phyloP scores from a whole-genome alignment of 345 rosid species.

The Acer campestre region DNA sequence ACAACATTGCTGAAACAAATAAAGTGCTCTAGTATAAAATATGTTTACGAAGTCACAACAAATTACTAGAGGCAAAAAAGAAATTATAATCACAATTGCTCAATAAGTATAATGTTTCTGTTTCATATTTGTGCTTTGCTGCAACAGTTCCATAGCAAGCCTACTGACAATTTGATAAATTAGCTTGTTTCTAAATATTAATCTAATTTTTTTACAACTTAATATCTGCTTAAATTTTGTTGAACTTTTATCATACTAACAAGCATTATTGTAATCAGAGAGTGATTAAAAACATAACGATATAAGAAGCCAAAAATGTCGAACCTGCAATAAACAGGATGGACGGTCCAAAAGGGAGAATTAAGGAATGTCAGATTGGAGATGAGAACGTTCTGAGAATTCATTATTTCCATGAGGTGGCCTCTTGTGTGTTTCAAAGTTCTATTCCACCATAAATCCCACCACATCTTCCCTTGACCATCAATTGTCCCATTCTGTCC shows the following conservation, averaged over 20 bases:
- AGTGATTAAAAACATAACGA: not conserved
- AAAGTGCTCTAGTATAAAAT: conserved; percentile 1
- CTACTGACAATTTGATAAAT: not conserved
- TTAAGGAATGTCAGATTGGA: conserved; percentile 80
- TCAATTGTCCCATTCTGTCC: conserved; percentile 94
- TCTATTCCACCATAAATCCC: conserved; percentile 99
- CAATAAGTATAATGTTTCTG: not conserved
- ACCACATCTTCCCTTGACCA: conserved; percentile 99
- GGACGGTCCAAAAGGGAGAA: conserved; percentile 98
- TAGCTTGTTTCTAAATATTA: not conserved
- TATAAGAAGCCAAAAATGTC: not conserved
- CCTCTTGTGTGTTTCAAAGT: conserved; percentile 91
- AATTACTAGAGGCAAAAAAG: not conserved
- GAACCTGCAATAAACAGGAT: conserved; percentile 96
- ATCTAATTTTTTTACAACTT: not conserved
- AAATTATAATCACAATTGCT: not conserved
- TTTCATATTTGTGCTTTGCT: not conserved
- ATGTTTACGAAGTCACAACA: not conserved
- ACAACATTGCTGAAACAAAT: conserved; percentile 72
- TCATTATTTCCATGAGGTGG: conserved; percentile 84
- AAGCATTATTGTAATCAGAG: not conserved
- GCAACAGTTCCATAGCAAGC: not conserved
- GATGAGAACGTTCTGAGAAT: conserved; percentile 74
- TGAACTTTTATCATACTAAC: not conserved
- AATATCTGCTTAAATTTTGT: not conserved